Percentiles rank a stretch among this genome's conserved stretches.
phyloP scores from a whole-genome alignment of 495 filamentous ascomycete species.

The Penicillium alfredii region DNA sequence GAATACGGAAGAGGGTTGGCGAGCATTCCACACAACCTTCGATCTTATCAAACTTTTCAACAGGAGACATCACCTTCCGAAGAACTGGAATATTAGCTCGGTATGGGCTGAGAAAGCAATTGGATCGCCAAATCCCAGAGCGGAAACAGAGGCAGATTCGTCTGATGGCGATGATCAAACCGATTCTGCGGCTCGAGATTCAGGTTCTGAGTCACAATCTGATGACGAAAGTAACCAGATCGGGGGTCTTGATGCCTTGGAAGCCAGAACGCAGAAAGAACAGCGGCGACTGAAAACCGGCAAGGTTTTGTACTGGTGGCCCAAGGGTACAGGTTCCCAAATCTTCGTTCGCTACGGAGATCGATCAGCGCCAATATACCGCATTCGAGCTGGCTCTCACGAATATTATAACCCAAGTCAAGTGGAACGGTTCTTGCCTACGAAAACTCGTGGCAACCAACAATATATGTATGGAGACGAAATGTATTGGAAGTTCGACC shows the following conservation, averaged over 20 bases:
- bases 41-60: constrained; percentile 9
- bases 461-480: not conserved
- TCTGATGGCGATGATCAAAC: not conserved
- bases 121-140: not conserved
- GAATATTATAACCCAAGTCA: constrained; percentile 12
- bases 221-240: not conserved
- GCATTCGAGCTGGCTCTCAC: constrained; percentile 15
- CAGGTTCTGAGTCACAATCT: not conserved
- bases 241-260: constrained; percentile 7
- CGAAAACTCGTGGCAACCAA: constrained; percentile 12
- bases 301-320: constrained; percentile 47
- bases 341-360: constrained; percentile 18
- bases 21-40: constrained; percentile 3
- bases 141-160: not conserved
- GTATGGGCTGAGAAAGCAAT: constrained; percentile 2
- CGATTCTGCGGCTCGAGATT: not conserved
- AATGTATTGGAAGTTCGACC: constrained; percentile 16
- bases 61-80: constrained; percentile 7
- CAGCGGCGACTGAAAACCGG: constrained; percentile 22
- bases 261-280: constrained; percentile 7
- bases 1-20: not conserved
- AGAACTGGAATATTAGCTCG: constrained; percentile 6
- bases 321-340: constrained; percentile 17
- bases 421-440: constrained; percentile 7
- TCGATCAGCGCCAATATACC: constrained; percentile 10